phyloP scores from a whole-genome alignment of 805 yeast species.

The Yarrowia keelungensis region DNA sequence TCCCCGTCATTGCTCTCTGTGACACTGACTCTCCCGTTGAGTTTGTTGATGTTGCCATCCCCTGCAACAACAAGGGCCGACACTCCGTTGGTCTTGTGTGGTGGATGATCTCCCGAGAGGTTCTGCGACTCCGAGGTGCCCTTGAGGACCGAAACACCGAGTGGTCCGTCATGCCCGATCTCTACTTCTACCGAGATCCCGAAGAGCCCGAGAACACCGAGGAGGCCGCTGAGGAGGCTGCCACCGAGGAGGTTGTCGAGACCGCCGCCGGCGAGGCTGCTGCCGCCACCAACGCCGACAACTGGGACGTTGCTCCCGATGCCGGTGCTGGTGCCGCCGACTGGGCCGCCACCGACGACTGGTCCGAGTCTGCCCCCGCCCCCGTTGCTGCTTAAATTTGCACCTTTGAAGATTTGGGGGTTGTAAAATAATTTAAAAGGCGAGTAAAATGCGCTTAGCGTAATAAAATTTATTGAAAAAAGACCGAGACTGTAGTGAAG shows the following conservation, averaged over 20 bases:
- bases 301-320: constrained; percentile 53
- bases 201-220: constrained; percentile 91
- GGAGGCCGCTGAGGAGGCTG: constrained; percentile 69
- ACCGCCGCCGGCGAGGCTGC: constrained; percentile 81
- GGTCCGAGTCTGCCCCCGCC: constrained; percentile 52
- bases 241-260: constrained; percentile 69
- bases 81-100: constrained; percentile 99
- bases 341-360: constrained; percentile 61
- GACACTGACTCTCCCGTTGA: constrained; percentile 99
- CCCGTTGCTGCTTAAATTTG: constrained; percentile 45
- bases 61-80: constrained; percentile 99
- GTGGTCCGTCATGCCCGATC: constrained; percentile 99
- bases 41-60: constrained; percentile 99
- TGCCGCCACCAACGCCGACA: constrained; percentile 56
- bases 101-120: constrained; percentile 99
- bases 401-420: constrained; percentile 19
- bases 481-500: not conserved
- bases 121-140: constrained; percentile 97
- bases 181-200: constrained; percentile 99
- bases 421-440: constrained; percentile 39
- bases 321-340: constrained; percentile 64
- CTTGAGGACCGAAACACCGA: constrained; percentile 94
- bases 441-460: constrained; percentile 29
- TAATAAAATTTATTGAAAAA: constrained; percentile 36
- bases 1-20: constrained; percentile 98